Evolutionary conservation across 140 eudicot genomes (phyloP).

Genomic region (Cichorium intybus): DNA sequence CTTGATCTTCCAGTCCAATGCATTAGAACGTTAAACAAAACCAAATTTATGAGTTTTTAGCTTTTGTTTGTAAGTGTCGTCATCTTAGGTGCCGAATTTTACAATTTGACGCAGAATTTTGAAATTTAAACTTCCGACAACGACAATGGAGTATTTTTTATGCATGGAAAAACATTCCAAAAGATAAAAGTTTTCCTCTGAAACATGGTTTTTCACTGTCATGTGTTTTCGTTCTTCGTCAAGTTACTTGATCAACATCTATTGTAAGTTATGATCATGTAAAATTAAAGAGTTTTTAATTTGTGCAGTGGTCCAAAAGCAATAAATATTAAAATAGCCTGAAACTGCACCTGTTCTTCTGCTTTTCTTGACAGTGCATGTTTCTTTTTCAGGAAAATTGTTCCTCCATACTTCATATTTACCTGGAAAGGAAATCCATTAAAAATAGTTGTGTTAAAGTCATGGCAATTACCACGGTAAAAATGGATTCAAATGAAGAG

Average conservation of each 20-base stretch:
- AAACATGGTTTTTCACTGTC: not conserved
- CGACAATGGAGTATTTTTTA: not conserved
- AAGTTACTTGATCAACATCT: too few species aligned
- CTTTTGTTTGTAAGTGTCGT: too few species aligned
- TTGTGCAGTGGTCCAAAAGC: too few species aligned
- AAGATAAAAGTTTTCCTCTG: not conserved
- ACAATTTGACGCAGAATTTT: not conserved
- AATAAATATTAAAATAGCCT: too few species aligned
- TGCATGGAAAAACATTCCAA: not conserved
- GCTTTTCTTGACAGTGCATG: too few species aligned
- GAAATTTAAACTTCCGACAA: not conserved
- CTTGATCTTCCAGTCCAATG: slow-evolving; percentile 43
- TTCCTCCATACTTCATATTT: slow-evolving; percentile 76
- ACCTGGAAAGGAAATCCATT: slow-evolving; percentile 53
- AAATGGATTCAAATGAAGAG: not conserved
- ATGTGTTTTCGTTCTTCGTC: too few species aligned
- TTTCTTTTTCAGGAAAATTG: slow-evolving; percentile 62
- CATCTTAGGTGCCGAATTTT: too few species aligned
- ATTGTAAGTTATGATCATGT: too few species aligned
- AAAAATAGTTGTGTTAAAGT: slow-evolving; percentile 46
- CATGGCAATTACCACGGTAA: slow-evolving; percentile 30
- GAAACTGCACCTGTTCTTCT: too few species aligned
- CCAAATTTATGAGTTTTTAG: not conserved
- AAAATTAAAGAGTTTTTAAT: too few species aligned
- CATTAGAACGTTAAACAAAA: not conserved